Percentiles rank a stretch among this genome's conserved stretches.
Conservation (phyloP, 768 basidiomycete genomes). For the Boletus vermiculosoides region DNA sequence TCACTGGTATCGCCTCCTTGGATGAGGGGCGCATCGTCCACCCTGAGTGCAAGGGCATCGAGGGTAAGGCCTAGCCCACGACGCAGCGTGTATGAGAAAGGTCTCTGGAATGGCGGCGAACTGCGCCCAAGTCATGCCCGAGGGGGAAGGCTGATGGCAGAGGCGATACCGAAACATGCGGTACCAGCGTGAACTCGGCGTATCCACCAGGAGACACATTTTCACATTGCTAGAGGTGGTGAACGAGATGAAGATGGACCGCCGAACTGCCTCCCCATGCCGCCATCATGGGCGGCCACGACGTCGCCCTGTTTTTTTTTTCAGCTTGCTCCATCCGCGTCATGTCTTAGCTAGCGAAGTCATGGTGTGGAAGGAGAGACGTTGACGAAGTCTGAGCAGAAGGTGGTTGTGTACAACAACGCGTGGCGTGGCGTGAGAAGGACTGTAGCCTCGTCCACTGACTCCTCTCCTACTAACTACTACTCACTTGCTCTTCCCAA, state of each 20-base stretch:
- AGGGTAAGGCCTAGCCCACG: neutral
- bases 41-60: neutral
- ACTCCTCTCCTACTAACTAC: neutral
- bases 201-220: neutral
- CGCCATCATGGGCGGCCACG: neutral
- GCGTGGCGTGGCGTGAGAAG: slow-evolving; percentile 27
- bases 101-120: neutral
- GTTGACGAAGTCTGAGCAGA: too few species aligned
- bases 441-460: neutral
- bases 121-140: neutral
- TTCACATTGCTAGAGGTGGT: neutral
- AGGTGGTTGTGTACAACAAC: neutral
- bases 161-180: slow-evolving; percentile 24
- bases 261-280: neutral
- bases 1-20: too few species aligned
- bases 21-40: neutral
- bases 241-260: neutral
- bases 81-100: neutral
- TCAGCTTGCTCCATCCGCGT: neutral
- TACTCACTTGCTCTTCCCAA: neutral
- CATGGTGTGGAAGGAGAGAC: neutral
- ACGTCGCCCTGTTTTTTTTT: neutral
- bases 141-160: neutral
- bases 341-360: neutral
- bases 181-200: slow-evolving; percentile 28